Evolutionary conservation across 352 stramenopile species (phyloP), one percentile per base, ranked within the genome.

Genomic region (Peronospora destructor): DNA sequence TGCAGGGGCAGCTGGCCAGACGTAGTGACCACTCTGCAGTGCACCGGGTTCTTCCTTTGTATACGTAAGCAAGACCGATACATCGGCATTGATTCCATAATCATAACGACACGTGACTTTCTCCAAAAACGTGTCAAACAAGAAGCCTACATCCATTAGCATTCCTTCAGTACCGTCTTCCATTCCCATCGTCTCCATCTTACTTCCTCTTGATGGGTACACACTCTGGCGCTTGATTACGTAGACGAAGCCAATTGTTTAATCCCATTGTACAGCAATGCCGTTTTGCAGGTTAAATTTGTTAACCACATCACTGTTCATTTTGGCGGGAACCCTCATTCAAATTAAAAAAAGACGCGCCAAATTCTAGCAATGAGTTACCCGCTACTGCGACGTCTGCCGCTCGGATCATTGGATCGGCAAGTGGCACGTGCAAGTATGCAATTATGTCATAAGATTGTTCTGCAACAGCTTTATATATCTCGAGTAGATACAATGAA

Each of bases 381-480:
- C 41, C 64, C 70, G 33, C 59, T 85, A 41, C 64, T 78, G 49
- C 74, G 81, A 39, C 75, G 81, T 28, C 59, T 90, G 53, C 68
- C 78, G 16, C 56, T 90, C 41, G 64, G 63, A 38, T 26, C 59
- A 42, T 64, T 93, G 25, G 82, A 93, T 53, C 73, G 66, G 29
- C 73, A 72, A 30, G 79, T 90, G 32, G 70, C 78, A 32, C 82
- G 82, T 21, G 77, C 72, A 9, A 73, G 75, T 28, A 87, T 87
- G 77, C 82, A 93, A 50, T 86, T 93, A 42, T 88, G 76, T 61
- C 79, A 87, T 53, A 85, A 85, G 40, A 65, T 87, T 45, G 71
- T 87, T 33, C 91, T 93, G 77, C 79, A 88, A 53, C 73, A 90
- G 64, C 68, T 93, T n/a, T 93, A 91, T 63, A 69, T 93, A 42